Evolutionary conservation across 1,139 yeast genomes (phyloP).

Genomic region (Nematodospora anomalae): DNA sequence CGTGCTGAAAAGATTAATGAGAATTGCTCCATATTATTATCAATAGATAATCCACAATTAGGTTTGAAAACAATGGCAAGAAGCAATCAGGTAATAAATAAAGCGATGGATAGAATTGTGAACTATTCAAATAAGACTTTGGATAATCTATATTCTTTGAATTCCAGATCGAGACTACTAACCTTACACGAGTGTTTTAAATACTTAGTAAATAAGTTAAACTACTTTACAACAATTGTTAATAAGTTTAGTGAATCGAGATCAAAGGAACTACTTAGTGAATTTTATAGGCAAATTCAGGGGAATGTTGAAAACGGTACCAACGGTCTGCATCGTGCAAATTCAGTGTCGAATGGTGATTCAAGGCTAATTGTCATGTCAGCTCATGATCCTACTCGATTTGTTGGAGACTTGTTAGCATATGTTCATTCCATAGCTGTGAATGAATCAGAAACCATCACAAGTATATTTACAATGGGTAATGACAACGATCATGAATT

Average conservation of each 20-base stretch:
- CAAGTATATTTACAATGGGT: slow-evolving; percentile 35
- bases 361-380: slow-evolving; percentile 59
- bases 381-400: slow-evolving; percentile 80
- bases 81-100: slow-evolving; percentile 51
- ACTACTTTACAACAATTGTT: slow-evolving; percentile 54
- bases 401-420: slow-evolving; percentile 85
- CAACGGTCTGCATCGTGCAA: not conserved
- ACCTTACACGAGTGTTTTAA: slow-evolving; percentile 36
- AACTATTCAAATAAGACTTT: slow-evolving; percentile 36
- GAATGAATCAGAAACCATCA: slow-evolving; percentile 78
- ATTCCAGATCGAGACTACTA: slow-evolving; percentile 26
- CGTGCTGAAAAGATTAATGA: slow-evolving; percentile 66
- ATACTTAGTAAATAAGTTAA: slow-evolving; percentile 37
- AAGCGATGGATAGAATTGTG: slow-evolving; percentile 52
- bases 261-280: slow-evolving; percentile 56
- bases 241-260: slow-evolving; percentile 51
- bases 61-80: slow-evolving; percentile 71
- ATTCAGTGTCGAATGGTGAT: slow-evolving; percentile 16
- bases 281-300: slow-evolving; percentile 54
- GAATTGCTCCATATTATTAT: slow-evolving; percentile 66
- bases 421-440: slow-evolving; percentile 88
- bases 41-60: slow-evolving; percentile 66
- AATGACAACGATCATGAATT: slow-evolving; percentile 20
- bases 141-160: slow-evolving; percentile 35
- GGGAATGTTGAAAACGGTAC: slow-evolving; percentile 22